Evolutionary conservation across 179 eudicot species (phyloP).

Genomic region (Spinacia oleracea): DNA sequence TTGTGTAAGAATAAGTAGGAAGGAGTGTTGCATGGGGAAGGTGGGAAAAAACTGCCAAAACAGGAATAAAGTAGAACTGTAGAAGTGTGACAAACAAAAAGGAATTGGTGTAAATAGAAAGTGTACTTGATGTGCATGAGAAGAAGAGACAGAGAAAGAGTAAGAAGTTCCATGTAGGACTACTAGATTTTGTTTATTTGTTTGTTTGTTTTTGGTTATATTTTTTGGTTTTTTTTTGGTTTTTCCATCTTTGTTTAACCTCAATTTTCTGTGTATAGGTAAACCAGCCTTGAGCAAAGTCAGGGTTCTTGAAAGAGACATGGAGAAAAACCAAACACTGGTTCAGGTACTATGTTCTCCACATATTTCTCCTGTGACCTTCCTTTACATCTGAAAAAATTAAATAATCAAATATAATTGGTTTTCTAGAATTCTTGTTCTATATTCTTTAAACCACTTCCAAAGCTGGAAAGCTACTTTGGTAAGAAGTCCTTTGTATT

Average conservation of each 20-base stretch:
- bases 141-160: background rate
- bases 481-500: background rate
- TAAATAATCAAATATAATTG: background rate
- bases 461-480: background rate
- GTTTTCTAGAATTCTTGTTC: background rate
- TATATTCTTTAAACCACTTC: background rate
- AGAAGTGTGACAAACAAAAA: too few relatives aligned
- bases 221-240: background rate
- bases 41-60: too few relatives aligned
- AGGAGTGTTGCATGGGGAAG: too few relatives aligned
- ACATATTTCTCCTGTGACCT: background rate
- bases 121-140: background rate
- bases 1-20: too few relatives aligned
- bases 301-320: constrained; percentile 64
- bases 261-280: constrained; percentile 43
- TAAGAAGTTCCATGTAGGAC: background rate
- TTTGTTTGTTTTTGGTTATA: too few relatives aligned
- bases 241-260: background rate
- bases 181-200: background rate
- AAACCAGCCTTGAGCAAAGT: constrained; percentile 95
- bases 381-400: background rate
- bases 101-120: too few relatives aligned
- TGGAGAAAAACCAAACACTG: constrained; percentile 53
- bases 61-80: too few relatives aligned
- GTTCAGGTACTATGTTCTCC: constrained; percentile 60